Conservation (phyloP, 441 rosid genomes). For the Codiaeum variegatum region DNA sequence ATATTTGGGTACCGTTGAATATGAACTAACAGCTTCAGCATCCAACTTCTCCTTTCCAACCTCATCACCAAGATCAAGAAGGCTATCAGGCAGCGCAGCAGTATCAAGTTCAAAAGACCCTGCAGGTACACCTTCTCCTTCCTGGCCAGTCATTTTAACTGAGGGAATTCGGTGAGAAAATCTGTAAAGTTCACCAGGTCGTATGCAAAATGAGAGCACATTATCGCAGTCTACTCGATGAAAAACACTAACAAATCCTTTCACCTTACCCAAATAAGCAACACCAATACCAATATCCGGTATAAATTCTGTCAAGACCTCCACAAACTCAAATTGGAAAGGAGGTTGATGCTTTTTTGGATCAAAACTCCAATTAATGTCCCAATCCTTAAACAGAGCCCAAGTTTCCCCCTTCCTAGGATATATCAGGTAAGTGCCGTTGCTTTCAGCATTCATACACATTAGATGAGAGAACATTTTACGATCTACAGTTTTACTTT, state of each 20-base stretch:
- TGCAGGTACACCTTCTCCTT: slow-evolving; percentile 53
- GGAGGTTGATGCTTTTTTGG: slow-evolving; percentile 35
- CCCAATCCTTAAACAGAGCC: slow-evolving; percentile 76
- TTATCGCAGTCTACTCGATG: slow-evolving; percentile 26
- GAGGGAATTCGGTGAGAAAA: slow-evolving; percentile 67
- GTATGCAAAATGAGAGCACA: slow-evolving; percentile 26
- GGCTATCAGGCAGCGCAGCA: slow-evolving; percentile 46
- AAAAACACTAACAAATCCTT: slow-evolving; percentile 66
- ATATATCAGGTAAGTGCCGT: slow-evolving; percentile 35
- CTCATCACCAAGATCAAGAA: slow-evolving; percentile 23
- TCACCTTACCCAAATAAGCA: slow-evolving; percentile 60
- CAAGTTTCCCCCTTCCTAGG: slow-evolving; percentile 77
- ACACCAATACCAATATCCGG: slow-evolving; percentile 40
- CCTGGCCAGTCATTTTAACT: slow-evolving; percentile 50
- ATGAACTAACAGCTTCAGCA: slow-evolving; percentile 15
- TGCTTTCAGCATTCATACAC: slow-evolving; percentile 22
- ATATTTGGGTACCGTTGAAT: slow-evolving; percentile 22
- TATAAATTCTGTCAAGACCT: slow-evolving; percentile 47
- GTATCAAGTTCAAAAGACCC: slow-evolving; percentile 70
- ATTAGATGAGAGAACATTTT: slow-evolving; percentile 62
- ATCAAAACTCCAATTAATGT: slow-evolving; percentile 42
- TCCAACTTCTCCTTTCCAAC: slow-evolving; percentile 20
- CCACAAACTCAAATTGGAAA: slow-evolving; percentile 69
- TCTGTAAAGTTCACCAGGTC: slow-evolving; percentile 40
- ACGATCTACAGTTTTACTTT: slow-evolving; percentile 30